These are phyloP conservation scores for Tritrichomonas foetus DNA, from an alignment of 208 protist genomes.

Conservation along the genomic window DNA sequence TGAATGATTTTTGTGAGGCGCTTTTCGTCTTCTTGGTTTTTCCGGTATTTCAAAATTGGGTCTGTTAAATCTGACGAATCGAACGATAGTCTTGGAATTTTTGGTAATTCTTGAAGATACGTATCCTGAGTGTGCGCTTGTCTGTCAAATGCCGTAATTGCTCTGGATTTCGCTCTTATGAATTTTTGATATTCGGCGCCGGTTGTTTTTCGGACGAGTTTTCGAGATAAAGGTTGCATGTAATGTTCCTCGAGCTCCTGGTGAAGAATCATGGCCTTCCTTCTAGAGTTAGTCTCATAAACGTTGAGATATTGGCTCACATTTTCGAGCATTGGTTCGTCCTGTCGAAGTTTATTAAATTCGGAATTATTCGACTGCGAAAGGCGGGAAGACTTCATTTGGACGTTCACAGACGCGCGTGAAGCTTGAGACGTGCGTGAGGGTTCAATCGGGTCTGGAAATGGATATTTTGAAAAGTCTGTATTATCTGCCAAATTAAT, in stretches of 20 bases:
- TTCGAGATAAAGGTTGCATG: background rate
- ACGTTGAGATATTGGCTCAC: background rate
- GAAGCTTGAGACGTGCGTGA: background rate
- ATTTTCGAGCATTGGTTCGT: background rate
- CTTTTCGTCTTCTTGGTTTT: background rate
- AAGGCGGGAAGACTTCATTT: background rate
- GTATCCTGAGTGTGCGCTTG: background rate
- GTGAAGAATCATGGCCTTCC: background rate
- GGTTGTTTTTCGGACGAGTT: background rate
- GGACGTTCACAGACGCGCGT: background rate
- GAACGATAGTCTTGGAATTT: background rate
- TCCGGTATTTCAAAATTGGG: background rate
- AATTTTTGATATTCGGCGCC: conserved; percentile 1
- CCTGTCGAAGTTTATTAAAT: conserved; percentile 18
- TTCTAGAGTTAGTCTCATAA: background rate
- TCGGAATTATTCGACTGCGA: background rate
- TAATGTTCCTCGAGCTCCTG: conserved; percentile 20
- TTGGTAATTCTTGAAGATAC: background rate
- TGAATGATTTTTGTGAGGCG: background rate
- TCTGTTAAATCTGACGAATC: background rate
- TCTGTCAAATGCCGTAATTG: background rate
- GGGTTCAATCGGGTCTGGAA: conserved; percentile 31
- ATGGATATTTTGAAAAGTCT: conserved; percentile 14
- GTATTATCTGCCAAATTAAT: background rate
- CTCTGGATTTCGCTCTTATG: background rate